Evolutionary conservation across 345 rosid genomes (phyloP).

Genomic region (Brassica carinata): DNA sequence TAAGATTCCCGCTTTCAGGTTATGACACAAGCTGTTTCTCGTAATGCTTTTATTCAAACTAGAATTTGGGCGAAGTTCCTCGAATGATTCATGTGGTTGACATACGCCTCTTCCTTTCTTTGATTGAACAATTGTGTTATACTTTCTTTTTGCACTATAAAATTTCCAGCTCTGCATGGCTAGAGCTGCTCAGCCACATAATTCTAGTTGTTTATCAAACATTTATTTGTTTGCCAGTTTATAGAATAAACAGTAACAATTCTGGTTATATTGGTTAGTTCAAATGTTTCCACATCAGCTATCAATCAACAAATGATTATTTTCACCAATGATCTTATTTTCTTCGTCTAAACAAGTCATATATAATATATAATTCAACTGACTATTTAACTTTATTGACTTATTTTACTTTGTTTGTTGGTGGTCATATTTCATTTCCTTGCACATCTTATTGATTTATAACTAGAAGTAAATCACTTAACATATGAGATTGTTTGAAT

Average conservation of each 20-base stretch:
- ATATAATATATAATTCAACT: not conserved
- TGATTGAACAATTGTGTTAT: no score
- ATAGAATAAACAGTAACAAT: not conserved
- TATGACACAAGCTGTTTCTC: no score
- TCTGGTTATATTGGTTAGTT: not conserved
- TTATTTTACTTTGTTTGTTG: not conserved
- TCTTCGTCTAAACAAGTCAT: not conserved
- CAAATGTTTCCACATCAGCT: not conserved
- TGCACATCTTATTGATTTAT: not conserved
- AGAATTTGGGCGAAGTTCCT: no score
- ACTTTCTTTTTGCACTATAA: not conserved
- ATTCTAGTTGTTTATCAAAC: not conserved
- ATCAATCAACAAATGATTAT: no score
- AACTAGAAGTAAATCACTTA: constrained; percentile 24
- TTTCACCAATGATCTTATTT: no score
- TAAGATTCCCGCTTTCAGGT: no score
- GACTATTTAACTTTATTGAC: not conserved
- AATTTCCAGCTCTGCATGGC: not conserved
- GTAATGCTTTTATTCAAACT: no score
- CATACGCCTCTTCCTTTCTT: no score
- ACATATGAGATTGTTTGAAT: constrained; percentile 18
- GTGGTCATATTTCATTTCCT: constrained; percentile 22
- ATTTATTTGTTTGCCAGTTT: not conserved
- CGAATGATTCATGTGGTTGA: no score
- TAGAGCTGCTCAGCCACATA: not conserved